Percentiles rank a stretch among this genome's conserved stretches.
These are phyloP conservation scores for Aspergillus vadensis DNA, from an alignment of 2,329 filamentous ascomycete species.

Conservation along the genomic window DNA sequence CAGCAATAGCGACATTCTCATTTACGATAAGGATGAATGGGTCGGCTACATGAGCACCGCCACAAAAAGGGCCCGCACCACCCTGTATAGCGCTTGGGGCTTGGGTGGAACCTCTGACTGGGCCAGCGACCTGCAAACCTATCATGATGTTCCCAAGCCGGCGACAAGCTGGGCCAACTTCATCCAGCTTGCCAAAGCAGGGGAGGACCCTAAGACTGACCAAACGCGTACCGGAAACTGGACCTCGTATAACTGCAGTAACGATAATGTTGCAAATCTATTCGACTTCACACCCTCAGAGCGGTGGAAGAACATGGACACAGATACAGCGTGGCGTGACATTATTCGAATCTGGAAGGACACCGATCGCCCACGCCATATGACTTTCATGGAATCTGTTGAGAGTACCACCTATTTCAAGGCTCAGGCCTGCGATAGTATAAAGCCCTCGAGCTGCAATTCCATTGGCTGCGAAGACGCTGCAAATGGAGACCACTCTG, in stretches of 20 bases:
- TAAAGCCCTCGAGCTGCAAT: background rate
- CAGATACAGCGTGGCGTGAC: background rate
- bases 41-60: background rate
- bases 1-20: background rate
- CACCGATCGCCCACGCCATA: background rate
- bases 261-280: background rate
- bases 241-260: background rate
- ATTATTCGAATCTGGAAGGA: background rate
- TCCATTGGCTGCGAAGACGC: background rate
- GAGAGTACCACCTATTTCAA: background rate
- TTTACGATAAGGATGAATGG: background rate
- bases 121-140: background rate
- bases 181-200: background rate
- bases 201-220: background rate
- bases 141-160: background rate
- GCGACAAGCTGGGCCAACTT: background rate
- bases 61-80: background rate
- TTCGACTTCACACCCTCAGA: background rate
- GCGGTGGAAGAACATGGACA: background rate
- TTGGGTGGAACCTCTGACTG: background rate
- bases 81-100: background rate
- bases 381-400: background rate
- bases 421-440: fast-evolving
- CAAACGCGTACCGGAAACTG: background rate
- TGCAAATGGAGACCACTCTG: background rate